Percentiles rank a stretch among this genome's conserved stretches.
Conservation (phyloP, 2,329 filamentous ascomycete genomes). For the Microsporum ferrugineum region DNA sequence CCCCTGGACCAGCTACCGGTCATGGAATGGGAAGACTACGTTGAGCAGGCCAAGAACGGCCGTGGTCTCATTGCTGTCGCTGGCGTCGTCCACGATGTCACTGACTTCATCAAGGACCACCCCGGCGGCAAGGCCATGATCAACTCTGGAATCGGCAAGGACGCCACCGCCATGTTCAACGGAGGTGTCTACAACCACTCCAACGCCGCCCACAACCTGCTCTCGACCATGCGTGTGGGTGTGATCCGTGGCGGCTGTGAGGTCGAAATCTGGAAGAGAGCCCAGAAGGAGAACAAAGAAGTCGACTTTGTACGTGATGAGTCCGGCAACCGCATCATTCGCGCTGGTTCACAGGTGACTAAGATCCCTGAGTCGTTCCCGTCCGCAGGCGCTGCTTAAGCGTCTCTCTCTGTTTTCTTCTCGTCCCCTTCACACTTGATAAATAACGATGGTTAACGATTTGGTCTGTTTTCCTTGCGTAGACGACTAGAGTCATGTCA, state of each 20-base stretch:
- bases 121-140: constrained; percentile 86
- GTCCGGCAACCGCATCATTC: constrained; percentile 67
- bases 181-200: constrained; percentile 82
- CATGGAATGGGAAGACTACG: constrained; percentile 76
- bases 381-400: constrained; percentile 69
- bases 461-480: neutral
- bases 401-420: neutral
- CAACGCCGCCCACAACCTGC: constrained; percentile 78
- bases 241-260: constrained; percentile 78
- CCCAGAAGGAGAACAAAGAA: constrained; percentile 69
- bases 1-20: constrained; percentile 77
- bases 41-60: constrained; percentile 64
- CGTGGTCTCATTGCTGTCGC: constrained; percentile 66
- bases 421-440: neutral
- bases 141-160: constrained; percentile 69
- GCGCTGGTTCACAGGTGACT: constrained; percentile 75
- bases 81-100: constrained; percentile 76
- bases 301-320: constrained; percentile 69
- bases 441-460: constrained; percentile 2
- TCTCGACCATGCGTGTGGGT: constrained; percentile 78
- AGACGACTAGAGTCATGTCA: neutral
- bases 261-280: constrained; percentile 87
- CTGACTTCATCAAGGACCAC: constrained; percentile 75
- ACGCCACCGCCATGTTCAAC: constrained; percentile 88
- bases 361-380: constrained; percentile 68